Percentiles rank a stretch among this genome's conserved stretches.
Evolutionary conservation across 305 asterid species (phyloP).

Genomic region (Fraxinus baroniana): DNA sequence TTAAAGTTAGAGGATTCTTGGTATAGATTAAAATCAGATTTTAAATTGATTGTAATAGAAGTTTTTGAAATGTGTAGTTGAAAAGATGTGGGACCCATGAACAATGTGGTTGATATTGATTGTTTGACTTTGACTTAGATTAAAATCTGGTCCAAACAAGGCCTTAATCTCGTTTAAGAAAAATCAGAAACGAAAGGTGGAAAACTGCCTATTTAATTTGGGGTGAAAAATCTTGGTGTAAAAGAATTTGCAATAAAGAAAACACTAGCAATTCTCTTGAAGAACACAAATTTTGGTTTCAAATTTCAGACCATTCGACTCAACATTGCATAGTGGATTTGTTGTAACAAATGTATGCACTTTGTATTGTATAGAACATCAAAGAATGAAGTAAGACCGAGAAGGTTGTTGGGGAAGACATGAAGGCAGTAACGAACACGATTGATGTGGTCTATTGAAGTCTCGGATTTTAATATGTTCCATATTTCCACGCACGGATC

Average conservation of each 20-base stretch:
- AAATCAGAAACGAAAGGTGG: not conserved
- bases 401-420: slow-evolving; percentile 27
- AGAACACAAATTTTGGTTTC: not conserved
- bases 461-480: slow-evolving; percentile 6
- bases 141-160: too few species aligned
- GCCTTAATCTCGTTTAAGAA: too few species aligned
- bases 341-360: slow-evolving; percentile 1
- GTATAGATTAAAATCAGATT: too few species aligned
- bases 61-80: too few species aligned
- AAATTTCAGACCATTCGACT: not conserved
- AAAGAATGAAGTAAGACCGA: slow-evolving; percentile 29
- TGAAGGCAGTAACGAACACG: not conserved
- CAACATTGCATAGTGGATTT: not conserved
- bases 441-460: not conserved
- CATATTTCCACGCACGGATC: not conserved
- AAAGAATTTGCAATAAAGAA: too few species aligned
- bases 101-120: too few species aligned
- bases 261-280: too few species aligned
- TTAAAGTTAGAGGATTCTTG: too few species aligned
- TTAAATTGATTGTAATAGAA: too few species aligned
- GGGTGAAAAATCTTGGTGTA: not conserved
- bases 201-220: not conserved
- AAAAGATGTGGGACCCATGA: too few species aligned
- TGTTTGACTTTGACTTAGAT: too few species aligned
- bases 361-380: slow-evolving; percentile 33